Conservation (phyloP, 768 basidiomycete species). For the Zangia roseola region DNA sequence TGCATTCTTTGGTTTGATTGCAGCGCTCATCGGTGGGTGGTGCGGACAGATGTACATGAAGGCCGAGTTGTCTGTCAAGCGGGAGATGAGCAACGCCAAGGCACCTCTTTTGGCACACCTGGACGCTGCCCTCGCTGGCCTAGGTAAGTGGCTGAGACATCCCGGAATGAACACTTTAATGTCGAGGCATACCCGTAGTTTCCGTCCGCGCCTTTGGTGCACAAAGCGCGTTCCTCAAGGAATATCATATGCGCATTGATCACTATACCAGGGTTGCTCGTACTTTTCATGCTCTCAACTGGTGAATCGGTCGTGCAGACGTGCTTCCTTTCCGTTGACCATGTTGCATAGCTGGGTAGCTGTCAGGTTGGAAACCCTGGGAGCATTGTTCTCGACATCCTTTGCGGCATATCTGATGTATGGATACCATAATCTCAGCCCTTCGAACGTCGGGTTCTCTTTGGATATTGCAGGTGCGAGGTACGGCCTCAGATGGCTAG, state of each 20-base stretch:
- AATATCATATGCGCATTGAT: slow-evolving; percentile 34
- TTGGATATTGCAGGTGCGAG: slow-evolving; percentile 9
- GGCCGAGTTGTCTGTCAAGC: slow-evolving; percentile 38
- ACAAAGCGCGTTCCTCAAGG: slow-evolving; percentile 23
- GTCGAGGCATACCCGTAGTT: slow-evolving; percentile 13
- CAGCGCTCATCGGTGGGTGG: slow-evolving; percentile 30
- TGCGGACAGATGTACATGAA: slow-evolving; percentile 43
- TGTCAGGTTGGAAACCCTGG: slow-evolving; percentile 41
- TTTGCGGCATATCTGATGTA: slow-evolving; percentile 37
- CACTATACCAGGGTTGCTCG: slow-evolving; percentile 28
- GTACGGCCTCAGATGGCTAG: too few species aligned
- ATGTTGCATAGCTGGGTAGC: slow-evolving; percentile 28
- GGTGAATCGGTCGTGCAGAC: background rate
- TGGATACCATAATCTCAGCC: slow-evolving; percentile 6
- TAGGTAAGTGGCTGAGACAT: slow-evolving; percentile 7
- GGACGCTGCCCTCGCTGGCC: slow-evolving; percentile 11
- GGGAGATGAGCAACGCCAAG: slow-evolving; percentile 27
- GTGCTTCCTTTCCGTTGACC: background rate
- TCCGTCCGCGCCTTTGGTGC: slow-evolving; percentile 44
- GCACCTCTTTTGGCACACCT: slow-evolving; percentile 16
- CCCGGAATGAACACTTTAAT: background rate
- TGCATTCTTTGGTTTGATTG: slow-evolving; percentile 22
- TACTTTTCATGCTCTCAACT: slow-evolving; percentile 32
- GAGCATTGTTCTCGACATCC: slow-evolving; percentile 37
- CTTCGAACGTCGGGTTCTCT: slow-evolving; percentile 19